Conservation (phyloP, 148 eudicot genomes). For the Vaccinium macrocarpon region DNA sequence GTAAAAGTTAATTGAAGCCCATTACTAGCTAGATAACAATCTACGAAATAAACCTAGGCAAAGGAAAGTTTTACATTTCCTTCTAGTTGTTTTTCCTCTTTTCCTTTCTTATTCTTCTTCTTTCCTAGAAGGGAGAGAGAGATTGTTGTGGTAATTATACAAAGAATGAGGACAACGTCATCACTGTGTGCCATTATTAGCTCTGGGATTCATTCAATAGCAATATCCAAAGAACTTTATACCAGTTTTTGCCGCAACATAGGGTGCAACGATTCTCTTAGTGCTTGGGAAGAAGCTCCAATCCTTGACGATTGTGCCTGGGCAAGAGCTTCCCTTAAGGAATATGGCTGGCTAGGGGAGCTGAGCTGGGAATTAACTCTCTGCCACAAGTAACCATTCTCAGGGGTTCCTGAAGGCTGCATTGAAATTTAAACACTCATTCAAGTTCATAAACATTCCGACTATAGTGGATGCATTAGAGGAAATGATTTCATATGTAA, state of each 20-base stretch:
- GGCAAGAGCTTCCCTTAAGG: conserved; percentile 97
- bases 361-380: conserved; percentile 91
- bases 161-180: neutral
- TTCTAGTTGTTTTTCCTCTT: neutral
- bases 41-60: neutral
- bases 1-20: neutral
- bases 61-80: neutral
- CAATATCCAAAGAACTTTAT: conserved; percentile 10
- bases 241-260: conserved; percentile 95
- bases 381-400: conserved; percentile 93
- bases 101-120: neutral
- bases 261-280: conserved; percentile 96
- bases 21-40: neutral
- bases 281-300: conserved; percentile 91
- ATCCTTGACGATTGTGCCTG: conserved; percentile 97
- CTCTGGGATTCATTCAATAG: neutral
- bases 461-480: neutral
- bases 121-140: neutral
- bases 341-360: conserved; percentile 99
- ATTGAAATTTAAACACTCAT: conserved; percentile 9
- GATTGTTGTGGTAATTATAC: neutral
- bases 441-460: neutral
- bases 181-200: neutral
- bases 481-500: neutral
- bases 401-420: conserved; percentile 95